Evolutionary conservation across 768 basidiomycete species (phyloP).

Genomic region (Coprinopsis cinerea): DNA sequence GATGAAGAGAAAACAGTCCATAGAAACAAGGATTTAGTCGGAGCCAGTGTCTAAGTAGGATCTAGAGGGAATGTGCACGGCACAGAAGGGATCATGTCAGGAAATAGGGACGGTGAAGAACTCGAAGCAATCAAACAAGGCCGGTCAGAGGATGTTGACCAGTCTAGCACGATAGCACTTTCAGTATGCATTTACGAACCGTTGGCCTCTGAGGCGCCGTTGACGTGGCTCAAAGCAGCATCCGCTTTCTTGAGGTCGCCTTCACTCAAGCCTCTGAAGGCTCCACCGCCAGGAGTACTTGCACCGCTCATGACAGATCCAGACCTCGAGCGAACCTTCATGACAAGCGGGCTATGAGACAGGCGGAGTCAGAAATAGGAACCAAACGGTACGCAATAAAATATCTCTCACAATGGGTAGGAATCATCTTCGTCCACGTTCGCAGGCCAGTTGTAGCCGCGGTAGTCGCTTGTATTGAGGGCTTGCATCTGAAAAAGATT

Average conservation of each 20-base stretch:
- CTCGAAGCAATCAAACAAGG: no score
- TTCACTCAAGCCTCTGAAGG: constrained; percentile 78
- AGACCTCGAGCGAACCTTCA: constrained; percentile 82
- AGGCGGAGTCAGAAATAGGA: background rate
- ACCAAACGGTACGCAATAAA: constrained; percentile 11
- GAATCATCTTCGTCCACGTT: constrained; percentile 85
- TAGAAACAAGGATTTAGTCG: no score
- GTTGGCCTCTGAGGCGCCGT: no score
- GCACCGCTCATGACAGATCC: constrained; percentile 63
- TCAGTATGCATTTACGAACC: no score
- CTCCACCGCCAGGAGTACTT: constrained; percentile 85
- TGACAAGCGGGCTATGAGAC: constrained; percentile 66
- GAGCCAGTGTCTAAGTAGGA: no score
- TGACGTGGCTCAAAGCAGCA: constrained; percentile 67
- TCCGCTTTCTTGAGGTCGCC: constrained; percentile 84
- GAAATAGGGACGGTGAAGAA: no score
- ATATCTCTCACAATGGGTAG: constrained; percentile 86
- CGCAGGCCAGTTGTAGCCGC: constrained; percentile 58
- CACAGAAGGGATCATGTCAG: no score
- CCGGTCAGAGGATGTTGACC: no score
- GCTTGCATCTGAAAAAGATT: constrained; percentile 64
- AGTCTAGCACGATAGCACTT: no score
- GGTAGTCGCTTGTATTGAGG: constrained; percentile 82
- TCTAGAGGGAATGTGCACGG: no score
- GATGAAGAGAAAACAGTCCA: no score